Evolutionary conservation across 352 stramenopile genomes (phyloP), one percentile per base, ranked within the genome.

Genomic region (Pythium rhizo-oryzae): DNA sequence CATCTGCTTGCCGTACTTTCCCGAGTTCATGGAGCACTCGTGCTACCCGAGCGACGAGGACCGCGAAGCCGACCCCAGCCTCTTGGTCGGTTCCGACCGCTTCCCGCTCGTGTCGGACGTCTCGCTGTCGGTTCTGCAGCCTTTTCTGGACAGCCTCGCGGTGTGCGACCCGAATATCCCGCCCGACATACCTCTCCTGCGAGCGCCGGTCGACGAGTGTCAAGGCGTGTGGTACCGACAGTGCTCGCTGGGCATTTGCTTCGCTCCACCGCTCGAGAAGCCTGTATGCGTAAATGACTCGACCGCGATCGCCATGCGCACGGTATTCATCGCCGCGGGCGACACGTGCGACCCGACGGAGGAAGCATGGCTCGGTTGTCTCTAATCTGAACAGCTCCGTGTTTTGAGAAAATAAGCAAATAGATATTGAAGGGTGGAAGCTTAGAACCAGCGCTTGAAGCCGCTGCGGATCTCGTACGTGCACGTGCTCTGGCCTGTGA

Each of bases 371-470:
- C 67, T 80, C 11, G 72, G 72, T 0, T 82, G 72, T n/a, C 39
- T 12, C 4, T 63, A 47, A 24, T 24, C 6, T 11, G 12, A 41
- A 41, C 35, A 16, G 35, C 8, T 11, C 8, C 35, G 35, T 16
- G 35, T 15, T 16, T 11, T 41, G 35, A 50, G 24, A 12, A 50
- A 50, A 1, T 24, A 50, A 50, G 7, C 18, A 50, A 16, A 50
- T 24, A 24, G 16, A 50, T 50, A 23, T 56, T 33, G 28, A 33
- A 33, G 35, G n/a, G 35, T 44, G 21, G 3, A 33, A 39, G 37
- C 9, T 51, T 64, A 88, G 44, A 85, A 84, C 80, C 80, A 89
- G 5, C 80, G 68, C 64, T 88, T 84, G 76, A 74, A 85, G 47
- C 78, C 78, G 52, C 68, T 77, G 41, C 70, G 76, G 19, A 71